Conservation (phyloP, 495 filamentous ascomycete species). For the Durotheca rogersii region DNA sequence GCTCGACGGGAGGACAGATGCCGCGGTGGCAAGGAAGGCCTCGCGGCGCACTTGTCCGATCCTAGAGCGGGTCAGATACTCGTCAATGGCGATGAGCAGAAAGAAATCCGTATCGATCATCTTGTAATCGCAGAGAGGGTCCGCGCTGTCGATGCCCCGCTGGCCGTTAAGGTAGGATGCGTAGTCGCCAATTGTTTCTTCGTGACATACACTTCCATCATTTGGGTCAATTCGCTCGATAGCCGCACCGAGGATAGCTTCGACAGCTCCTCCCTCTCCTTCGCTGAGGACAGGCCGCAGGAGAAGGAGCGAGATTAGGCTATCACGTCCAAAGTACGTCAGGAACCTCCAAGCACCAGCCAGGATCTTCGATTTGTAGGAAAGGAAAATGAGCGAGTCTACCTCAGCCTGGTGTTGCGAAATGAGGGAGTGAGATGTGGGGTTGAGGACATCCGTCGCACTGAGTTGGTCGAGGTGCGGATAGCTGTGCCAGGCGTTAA, state of each 20-base stretch:
- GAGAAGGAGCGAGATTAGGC: conserved; percentile 60
- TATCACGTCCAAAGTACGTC: conserved; percentile 67
- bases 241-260: conserved; percentile 60
- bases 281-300: conserved; percentile 59
- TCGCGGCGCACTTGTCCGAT: conserved; percentile 43
- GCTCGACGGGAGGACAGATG: conserved; percentile 51
- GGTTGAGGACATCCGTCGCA: conserved; percentile 51
- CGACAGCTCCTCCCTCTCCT: conserved; percentile 56
- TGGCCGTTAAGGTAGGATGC: conserved; percentile 60
- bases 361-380: conserved; percentile 61
- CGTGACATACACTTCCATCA: conserved; percentile 63
- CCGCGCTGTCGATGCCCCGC: conserved; percentile 53
- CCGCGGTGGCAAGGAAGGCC: conserved; percentile 52
- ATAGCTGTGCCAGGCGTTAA: conserved; percentile 61
- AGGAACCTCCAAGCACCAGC: conserved; percentile 68
- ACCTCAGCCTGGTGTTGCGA: conserved; percentile 46
- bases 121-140: conserved; percentile 58
- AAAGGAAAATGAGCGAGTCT: conserved; percentile 60
- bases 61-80: conserved; percentile 56
- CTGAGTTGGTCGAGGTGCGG: conserved; percentile 58
- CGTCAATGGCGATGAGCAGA: conserved; percentile 56
- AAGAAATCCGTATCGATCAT: conserved; percentile 70
- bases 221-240: conserved; percentile 59
- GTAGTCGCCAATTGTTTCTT: conserved; percentile 68
- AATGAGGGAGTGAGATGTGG: conserved; percentile 47